Base-by-base conservation (phyloP, 257 asterid species). In the Buddleja alternifolia region DNA sequence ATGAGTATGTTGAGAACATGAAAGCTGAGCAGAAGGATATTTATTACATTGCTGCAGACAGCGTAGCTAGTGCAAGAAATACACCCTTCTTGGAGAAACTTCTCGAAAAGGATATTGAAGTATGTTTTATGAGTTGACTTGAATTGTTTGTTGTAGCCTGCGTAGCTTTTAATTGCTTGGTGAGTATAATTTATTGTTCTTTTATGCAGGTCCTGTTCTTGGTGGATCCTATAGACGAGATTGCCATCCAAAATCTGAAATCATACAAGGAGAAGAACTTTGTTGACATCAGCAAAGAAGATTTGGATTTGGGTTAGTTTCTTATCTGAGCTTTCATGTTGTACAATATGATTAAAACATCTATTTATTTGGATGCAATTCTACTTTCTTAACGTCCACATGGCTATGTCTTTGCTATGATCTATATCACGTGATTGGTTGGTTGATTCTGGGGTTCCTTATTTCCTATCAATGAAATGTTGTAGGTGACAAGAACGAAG, bases 71-170 rank as follows among this genome's bases (percentile, higher is more conserved):
- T 77, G 99, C 99, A 44, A 94, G 82, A 81, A 94, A 82, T 79
- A 83, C 96, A 9, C 99, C 98, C 40, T 94, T 94, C 88, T 82
- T 91, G 80, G 98, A 94, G 95, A 94, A 82, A 71, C 90, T 94
- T 67, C 79, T 75, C 3, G 99, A 94, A 65, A 91, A 91, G 69
- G 97, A 89, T 77, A 85, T 94, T 65, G 99, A 91, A 77, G 99
- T 94, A 79, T 60, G 83, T 29, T 65, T 44, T 17, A 16, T 48
- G 67, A 47, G 16, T 66, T 37, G 25, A 24, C 34, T 58, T 63
- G 45, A 14, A 37, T 78, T 69, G 23, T 60, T 58, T 65, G 47
- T 62, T 34, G 10, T 55, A 5, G 1, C 10, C 15, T 21, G 16
- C 45, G 14, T 21, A 19, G 8, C 17, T 57, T 60, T 39, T 71